Conservation (phyloP, 2,329 filamentous ascomycete genomes). For the Dactylonectria macrodidyma region DNA sequence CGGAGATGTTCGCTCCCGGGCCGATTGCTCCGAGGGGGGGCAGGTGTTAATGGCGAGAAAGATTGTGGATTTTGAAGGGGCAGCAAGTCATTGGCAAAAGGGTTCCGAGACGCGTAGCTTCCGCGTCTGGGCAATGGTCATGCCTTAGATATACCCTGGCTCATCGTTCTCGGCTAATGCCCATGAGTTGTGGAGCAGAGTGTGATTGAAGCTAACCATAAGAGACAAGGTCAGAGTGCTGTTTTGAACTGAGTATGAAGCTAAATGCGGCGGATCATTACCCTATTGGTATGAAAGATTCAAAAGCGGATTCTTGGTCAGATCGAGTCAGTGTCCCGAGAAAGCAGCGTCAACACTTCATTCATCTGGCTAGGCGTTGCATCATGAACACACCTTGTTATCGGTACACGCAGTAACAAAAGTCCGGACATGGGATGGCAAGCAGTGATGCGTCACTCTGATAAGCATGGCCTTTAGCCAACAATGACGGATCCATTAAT, state of each 20-base stretch:
- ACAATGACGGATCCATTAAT: no score
- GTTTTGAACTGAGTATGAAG: neutral
- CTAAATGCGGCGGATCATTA: neutral
- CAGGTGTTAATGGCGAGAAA: neutral
- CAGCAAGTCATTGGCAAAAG: neutral
- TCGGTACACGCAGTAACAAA: no score
- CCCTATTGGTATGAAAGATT: neutral
- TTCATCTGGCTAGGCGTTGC: no score
- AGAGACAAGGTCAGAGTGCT: neutral
- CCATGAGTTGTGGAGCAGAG: neutral
- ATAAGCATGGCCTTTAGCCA: no score
- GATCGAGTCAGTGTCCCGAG: no score
- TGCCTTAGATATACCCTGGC: neutral
- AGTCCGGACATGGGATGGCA: no score
- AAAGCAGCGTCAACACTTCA: no score
- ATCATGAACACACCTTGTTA: no score
- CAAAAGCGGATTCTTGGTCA: no score
- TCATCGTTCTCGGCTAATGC: neutral
- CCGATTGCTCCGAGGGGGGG: slow-evolving; percentile 15
- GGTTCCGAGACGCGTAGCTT: neutral
- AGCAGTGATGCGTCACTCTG: no score
- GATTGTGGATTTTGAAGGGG: neutral
- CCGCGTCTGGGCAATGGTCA: neutral
- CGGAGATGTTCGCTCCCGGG: slow-evolving; percentile 1
- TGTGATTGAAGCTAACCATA: neutral